A percentile compares a stretch with the other conserved stretches of the same genome.
phyloP scores from a whole-genome alignment of 495 filamentous ascomycete species.

The Daldinia decipiens region DNA sequence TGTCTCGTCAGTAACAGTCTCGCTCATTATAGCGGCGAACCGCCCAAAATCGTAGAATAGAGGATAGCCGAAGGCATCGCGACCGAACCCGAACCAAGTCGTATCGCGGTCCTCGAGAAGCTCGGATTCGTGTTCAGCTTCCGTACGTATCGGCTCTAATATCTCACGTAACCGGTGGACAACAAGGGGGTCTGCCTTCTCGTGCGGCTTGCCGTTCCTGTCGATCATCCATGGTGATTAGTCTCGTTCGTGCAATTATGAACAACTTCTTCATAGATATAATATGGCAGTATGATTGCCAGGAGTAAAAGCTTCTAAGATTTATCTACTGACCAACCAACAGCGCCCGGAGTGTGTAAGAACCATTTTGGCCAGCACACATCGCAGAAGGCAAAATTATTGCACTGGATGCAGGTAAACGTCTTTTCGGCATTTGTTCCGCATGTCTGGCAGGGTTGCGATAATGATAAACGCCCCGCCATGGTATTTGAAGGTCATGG shows the following conservation, averaged over 20 bases:
- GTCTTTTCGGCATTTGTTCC: slow-evolving; percentile 40
- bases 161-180: slow-evolving; percentile 46
- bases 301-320: slow-evolving; percentile 42
- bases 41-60: slow-evolving; percentile 55
- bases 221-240: slow-evolving; percentile 49
- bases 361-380: slow-evolving; percentile 52
- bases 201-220: slow-evolving; percentile 49
- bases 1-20: slow-evolving; percentile 42
- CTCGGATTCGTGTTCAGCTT: slow-evolving; percentile 46
- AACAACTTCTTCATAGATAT: slow-evolving; percentile 6
- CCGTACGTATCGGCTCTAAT: slow-evolving; percentile 44
- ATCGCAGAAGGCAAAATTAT: slow-evolving; percentile 57
- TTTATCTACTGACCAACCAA: slow-evolving; percentile 48
- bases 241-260: slow-evolving; percentile 17
- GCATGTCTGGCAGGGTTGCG: slow-evolving; percentile 48
- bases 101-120: slow-evolving; percentile 56
- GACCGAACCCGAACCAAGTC: slow-evolving; percentile 60
- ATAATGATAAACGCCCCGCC: slow-evolving; percentile 38
- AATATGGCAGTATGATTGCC: slow-evolving; percentile 14
- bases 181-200: slow-evolving; percentile 47
- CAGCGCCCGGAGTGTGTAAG: slow-evolving; percentile 48
- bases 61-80: slow-evolving; percentile 46
- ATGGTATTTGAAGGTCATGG: slow-evolving; percentile 43
- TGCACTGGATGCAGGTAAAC: slow-evolving; percentile 52
- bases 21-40: slow-evolving; percentile 54